Percentiles rank a stretch among this genome's conserved stretches.
Evolutionary conservation across 331 rosid species (phyloP).

Genomic region (Erythrophleum ivorense): DNA sequence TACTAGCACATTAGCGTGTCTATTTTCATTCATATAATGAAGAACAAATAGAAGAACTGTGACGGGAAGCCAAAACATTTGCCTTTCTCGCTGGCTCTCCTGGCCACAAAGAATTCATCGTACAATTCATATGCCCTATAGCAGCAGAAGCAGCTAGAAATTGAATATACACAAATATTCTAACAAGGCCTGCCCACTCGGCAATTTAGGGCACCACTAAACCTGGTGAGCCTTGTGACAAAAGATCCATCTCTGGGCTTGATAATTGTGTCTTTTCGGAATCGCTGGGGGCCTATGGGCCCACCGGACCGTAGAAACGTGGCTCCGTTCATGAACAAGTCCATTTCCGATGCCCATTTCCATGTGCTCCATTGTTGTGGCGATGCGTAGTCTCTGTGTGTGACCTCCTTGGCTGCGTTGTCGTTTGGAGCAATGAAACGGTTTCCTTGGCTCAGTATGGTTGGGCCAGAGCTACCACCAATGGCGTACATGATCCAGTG

Average conservation of each 20-base stretch:
- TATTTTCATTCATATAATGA: background rate
- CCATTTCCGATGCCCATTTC: constrained; percentile 84
- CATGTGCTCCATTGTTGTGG: constrained; percentile 51
- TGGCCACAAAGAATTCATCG: background rate
- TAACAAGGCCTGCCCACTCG: constrained; percentile 51
- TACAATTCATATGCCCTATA: background rate
- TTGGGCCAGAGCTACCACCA: constrained; percentile 85
- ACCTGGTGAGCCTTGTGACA: constrained; percentile 67
- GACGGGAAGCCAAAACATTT: background rate
- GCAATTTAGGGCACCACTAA: constrained; percentile 68
- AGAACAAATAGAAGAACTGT: background rate
- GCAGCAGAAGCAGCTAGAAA: background rate
- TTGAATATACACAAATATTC: background rate
- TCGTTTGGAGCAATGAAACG: constrained; percentile 82
- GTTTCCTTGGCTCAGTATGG: constrained; percentile 88
- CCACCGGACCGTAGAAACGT: constrained; percentile 61
- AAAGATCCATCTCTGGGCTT: constrained; percentile 60
- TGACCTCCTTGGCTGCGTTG: constrained; percentile 53
- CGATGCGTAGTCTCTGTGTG: constrained; percentile 60
- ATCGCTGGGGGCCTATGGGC: constrained; percentile 24
- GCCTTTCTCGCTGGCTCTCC: background rate
- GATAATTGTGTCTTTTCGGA: constrained; percentile 42
- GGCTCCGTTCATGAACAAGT: constrained; percentile 77
- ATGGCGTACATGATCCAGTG: constrained; percentile 96
- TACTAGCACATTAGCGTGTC: background rate